Conservation (phyloP, 2,329 filamentous ascomycete genomes). For the Diplodia intermedia region DNA sequence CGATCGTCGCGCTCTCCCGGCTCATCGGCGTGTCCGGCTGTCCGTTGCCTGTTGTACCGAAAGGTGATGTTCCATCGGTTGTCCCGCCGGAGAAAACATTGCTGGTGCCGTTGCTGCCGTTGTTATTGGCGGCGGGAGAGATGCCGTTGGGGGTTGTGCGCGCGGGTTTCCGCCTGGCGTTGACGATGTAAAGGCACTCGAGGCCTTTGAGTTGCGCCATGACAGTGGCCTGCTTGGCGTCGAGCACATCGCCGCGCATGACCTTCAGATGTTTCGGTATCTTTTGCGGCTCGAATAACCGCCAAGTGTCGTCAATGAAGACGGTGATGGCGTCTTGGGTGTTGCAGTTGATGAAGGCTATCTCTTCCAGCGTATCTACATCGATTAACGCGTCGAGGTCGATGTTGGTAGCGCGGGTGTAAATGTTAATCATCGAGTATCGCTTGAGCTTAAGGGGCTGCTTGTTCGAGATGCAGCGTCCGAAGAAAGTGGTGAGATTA, state of each 20-base stretch:
- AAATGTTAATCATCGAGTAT: conserved; percentile 64
- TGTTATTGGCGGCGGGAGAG: conserved; percentile 38
- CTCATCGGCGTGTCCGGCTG: conserved; percentile 19
- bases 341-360: conserved; percentile 60
- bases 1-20: conserved; percentile 37
- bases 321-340: conserved; percentile 51
- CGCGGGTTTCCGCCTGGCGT: conserved; percentile 42
- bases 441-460: conserved; percentile 58
- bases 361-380: conserved; percentile 50
- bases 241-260: conserved; percentile 57
- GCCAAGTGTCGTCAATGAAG: conserved; percentile 65
- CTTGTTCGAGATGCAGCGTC: conserved; percentile 58
- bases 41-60: conserved; percentile 11
- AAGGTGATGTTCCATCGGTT: conserved; percentile 34
- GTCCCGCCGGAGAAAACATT: conserved; percentile 38
- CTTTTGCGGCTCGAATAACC: conserved; percentile 38
- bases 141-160: conserved; percentile 34
- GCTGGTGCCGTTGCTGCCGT: not conserved
- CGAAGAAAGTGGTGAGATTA: conserved; percentile 62
- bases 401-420: conserved; percentile 59
- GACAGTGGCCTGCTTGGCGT: conserved; percentile 54
- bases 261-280: conserved; percentile 53
- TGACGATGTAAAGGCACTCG: conserved; percentile 62
- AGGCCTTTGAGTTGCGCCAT: conserved; percentile 53
- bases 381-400: conserved; percentile 57